Conservation (phyloP, 2,329 filamentous ascomycete genomes). For the Keithomyces neogunnii region DNA sequence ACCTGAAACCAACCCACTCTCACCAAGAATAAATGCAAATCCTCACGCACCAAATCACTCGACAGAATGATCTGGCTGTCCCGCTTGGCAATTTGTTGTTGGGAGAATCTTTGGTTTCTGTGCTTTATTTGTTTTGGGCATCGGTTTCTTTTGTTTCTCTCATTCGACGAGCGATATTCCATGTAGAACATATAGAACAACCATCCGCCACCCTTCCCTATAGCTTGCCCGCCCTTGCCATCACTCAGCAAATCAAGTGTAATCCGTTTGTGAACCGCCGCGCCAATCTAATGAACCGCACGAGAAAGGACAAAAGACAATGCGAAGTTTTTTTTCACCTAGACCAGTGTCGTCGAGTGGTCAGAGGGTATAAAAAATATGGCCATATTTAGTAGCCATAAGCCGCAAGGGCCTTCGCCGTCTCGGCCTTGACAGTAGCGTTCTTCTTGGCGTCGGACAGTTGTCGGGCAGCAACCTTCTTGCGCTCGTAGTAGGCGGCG, state of each 20-base stretch:
- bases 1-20: neutral
- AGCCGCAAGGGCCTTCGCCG: constrained; percentile 76
- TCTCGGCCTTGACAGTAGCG: constrained; percentile 79
- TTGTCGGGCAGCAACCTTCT: constrained; percentile 92
- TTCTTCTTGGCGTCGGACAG: constrained; percentile 88
- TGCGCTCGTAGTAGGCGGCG: constrained; percentile 98
- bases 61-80: neutral
- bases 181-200: constrained; percentile 27
- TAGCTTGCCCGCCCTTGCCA: constrained; percentile 32
- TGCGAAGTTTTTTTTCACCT: constrained; percentile 23
- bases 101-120: constrained; percentile 15
- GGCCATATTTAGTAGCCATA: constrained; percentile 71
- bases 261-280: constrained; percentile 41
- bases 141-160: constrained; percentile 10
- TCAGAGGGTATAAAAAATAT: constrained; percentile 16
- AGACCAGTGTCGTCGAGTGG: constrained; percentile 13
- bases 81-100: neutral
- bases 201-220: constrained; percentile 22
- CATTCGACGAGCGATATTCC: constrained; percentile 21
- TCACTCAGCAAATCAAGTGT: constrained; percentile 40
- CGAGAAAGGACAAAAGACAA: constrained; percentile 36
- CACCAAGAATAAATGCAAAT: neutral
- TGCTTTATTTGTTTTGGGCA: constrained; percentile 25
- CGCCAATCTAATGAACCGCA: constrained; percentile 47
- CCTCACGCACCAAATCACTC: constrained; percentile 5